Percentiles rank a stretch among this genome's conserved stretches.
Evolutionary conservation across 2,329 filamentous ascomycete species (phyloP).

Genomic region (Cladophialophora psammophila): DNA sequence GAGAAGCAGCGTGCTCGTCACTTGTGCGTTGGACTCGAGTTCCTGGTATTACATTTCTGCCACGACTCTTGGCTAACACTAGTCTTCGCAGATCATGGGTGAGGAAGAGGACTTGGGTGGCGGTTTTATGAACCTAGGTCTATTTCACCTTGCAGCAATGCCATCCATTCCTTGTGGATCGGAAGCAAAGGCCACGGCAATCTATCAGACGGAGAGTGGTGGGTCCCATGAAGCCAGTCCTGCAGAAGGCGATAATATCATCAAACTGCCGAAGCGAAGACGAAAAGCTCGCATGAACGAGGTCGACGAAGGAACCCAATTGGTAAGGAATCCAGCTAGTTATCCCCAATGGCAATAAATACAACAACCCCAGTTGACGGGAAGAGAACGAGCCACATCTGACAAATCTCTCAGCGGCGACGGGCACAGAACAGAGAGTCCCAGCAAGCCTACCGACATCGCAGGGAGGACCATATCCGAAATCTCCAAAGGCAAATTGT

Average conservation of each 20-base stretch:
- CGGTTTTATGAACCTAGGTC: not conserved
- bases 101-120: not conserved
- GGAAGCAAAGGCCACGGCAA: not conserved
- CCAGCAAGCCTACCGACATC: constrained; percentile 18
- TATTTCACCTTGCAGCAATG: not conserved
- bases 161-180: not conserved
- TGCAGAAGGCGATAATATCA: not conserved
- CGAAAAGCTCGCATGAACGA: constrained; percentile 20
- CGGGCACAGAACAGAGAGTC: constrained; percentile 22
- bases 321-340: constrained; percentile 1
- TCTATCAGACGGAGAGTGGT: not conserved
- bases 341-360: not conserved
- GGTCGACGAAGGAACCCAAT: constrained; percentile 18
- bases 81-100: not conserved
- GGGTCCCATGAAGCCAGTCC: not conserved
- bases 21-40: not conserved
- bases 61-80: not conserved
- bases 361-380: not conserved
- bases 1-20: not conserved
- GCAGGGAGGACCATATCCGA: constrained; percentile 17
- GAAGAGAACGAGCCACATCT: not conserved
- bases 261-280: constrained; percentile 10
- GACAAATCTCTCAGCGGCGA: constrained; percentile 12
- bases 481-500: constrained; percentile 8
- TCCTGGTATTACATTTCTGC: not conserved